These are phyloP conservation scores for Botrytis medusae DNA, from an alignment of 2,329 filamentous ascomycete species.

Conservation along the genomic window DNA sequence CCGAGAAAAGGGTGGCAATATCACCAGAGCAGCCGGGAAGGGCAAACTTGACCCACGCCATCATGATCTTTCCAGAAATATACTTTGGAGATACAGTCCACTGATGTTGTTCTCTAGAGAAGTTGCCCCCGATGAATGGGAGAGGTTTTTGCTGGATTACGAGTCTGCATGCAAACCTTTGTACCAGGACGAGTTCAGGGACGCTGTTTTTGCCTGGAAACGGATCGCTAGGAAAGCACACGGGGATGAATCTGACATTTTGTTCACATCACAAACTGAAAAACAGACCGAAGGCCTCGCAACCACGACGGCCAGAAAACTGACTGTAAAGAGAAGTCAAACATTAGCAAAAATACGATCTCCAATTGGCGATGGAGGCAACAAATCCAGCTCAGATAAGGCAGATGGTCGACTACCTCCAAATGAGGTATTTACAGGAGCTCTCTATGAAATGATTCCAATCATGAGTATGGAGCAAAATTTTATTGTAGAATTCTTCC, in stretches of 20 bases:
- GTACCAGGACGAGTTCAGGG: constrained; percentile 80
- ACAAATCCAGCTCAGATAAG: constrained; percentile 55
- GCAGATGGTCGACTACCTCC: constrained; percentile 67
- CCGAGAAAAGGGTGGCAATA: constrained; percentile 49
- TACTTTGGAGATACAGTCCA: constrained; percentile 85
- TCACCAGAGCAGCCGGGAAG: constrained; percentile 49
- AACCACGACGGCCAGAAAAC: constrained; percentile 71
- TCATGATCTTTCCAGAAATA: constrained; percentile 68
- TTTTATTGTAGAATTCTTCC: constrained; percentile 96
- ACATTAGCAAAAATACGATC: constrained; percentile 76
- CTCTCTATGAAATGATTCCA: constrained; percentile 78
- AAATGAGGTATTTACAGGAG: constrained; percentile 77
- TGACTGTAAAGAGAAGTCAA: constrained; percentile 92
- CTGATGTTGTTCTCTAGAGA: constrained; percentile 87
- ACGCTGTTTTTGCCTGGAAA: constrained; percentile 77
- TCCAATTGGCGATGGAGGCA: constrained; percentile 61
- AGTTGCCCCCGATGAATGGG: constrained; percentile 79
- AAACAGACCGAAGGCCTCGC: constrained; percentile 81
- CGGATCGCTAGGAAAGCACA: constrained; percentile 71
- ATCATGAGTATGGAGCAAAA: constrained; percentile 93
- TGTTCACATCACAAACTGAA: constrained; percentile 83
- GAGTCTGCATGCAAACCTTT: constrained; percentile 72
- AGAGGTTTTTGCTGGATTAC: constrained; percentile 75
- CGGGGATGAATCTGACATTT: constrained; percentile 75
- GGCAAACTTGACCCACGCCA: constrained; percentile 68